Conservation (phyloP, 352 stramenopile species). For the Peronosclerospora sorghi region DNA sequence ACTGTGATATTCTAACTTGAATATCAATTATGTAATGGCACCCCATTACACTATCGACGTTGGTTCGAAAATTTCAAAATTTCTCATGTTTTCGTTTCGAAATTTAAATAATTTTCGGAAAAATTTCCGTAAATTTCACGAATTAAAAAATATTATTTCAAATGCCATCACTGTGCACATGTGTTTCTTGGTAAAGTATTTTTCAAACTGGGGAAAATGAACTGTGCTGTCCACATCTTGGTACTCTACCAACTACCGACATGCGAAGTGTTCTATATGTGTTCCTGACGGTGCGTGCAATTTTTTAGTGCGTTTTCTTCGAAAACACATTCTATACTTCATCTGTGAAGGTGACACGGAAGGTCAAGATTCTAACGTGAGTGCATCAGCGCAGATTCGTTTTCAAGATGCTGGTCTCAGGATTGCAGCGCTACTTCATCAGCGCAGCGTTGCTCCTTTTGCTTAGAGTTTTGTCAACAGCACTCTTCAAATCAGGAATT, state of each 20-base stretch:
- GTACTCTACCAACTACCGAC: constrained; percentile 24
- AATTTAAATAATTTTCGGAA: too few species aligned
- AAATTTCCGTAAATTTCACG: too few species aligned
- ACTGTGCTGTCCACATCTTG: constrained; percentile 34
- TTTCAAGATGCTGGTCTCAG: constrained; percentile 42
- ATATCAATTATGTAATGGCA: too few species aligned
- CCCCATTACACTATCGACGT: too few species aligned
- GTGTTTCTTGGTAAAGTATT: constrained; percentile 63
- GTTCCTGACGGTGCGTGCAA: constrained; percentile 56
- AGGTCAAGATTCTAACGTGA: constrained; percentile 46
- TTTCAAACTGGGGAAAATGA: constrained; percentile 37
- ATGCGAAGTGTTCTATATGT: constrained; percentile 62
- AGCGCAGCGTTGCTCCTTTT: constrained; percentile 36
- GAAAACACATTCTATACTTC: constrained; percentile 33
- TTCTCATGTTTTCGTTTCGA: too few species aligned
- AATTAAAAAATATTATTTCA: too few species aligned
- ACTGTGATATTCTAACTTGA: too few species aligned
- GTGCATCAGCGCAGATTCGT: constrained; percentile 37
- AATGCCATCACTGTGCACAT: too few species aligned
- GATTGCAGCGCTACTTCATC: constrained; percentile 42
- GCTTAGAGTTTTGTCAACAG: constrained; percentile 36
- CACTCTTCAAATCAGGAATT: constrained; percentile 24
- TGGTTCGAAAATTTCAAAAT: too few species aligned
- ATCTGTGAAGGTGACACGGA: constrained; percentile 35
- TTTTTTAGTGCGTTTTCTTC: constrained; percentile 52